These are phyloP conservation scores for Globisporangium polare DNA, from an alignment of 352 stramenopile genomes.

Conservation along the genomic window DNA sequence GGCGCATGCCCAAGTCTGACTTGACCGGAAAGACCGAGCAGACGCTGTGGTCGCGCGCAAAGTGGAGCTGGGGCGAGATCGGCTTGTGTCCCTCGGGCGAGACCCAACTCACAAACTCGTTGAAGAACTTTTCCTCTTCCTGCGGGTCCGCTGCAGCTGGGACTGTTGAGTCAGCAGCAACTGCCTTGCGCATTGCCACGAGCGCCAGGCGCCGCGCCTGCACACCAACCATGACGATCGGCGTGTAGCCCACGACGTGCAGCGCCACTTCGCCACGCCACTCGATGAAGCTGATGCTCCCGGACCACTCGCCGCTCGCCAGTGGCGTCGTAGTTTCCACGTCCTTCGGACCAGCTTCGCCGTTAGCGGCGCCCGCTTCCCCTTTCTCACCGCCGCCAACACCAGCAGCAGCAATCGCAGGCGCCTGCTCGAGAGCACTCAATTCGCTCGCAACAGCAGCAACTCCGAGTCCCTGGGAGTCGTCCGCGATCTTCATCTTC, in stretches of 20 bases:
- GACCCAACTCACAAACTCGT: slow-evolving; percentile 84
- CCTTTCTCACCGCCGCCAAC: neutral
- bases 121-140: slow-evolving; percentile 80
- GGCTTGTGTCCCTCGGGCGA: slow-evolving; percentile 53
- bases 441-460: neutral
- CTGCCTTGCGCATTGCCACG: slow-evolving; percentile 53
- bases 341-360: slow-evolving; percentile 21
- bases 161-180: slow-evolving; percentile 3
- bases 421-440: slow-evolving; percentile 3
- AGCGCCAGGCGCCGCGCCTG: slow-evolving; percentile 76
- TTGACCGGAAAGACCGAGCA: slow-evolving; percentile 60
- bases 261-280: slow-evolving; percentile 77
- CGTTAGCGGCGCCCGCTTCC: slow-evolving; percentile 17
- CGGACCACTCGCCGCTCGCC: slow-evolving; percentile 63
- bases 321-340: slow-evolving; percentile 40
- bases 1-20: slow-evolving; percentile 53
- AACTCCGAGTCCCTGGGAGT: slow-evolving; percentile 12
- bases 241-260: slow-evolving; percentile 65
- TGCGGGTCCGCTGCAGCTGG: slow-evolving; percentile 29
- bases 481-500: slow-evolving; percentile 47
- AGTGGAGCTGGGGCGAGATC: slow-evolving; percentile 70
- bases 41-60: slow-evolving; percentile 66
- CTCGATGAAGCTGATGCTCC: slow-evolving; percentile 84
- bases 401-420: neutral
- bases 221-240: slow-evolving; percentile 75